These are phyloP conservation scores for Zasmidium citrigriseum DNA, from an alignment of 2,329 filamentous ascomycete genomes.

Conservation along the genomic window DNA sequence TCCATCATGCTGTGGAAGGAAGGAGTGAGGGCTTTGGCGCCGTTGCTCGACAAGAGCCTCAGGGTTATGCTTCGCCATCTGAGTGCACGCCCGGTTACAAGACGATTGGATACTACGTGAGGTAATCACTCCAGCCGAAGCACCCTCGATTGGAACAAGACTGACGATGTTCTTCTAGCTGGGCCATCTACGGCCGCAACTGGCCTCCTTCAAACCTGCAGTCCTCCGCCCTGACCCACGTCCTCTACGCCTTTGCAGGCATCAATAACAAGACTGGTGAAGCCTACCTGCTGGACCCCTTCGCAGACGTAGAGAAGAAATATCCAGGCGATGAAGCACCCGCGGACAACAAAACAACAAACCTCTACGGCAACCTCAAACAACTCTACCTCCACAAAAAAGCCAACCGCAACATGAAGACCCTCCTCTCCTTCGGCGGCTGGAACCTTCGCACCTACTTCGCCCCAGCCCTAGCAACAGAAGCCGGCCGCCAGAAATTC, in stretches of 20 bases:
- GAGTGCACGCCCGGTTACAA: too few species aligned
- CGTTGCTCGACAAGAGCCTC: slow-evolving; percentile 1
- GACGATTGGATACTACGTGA: slow-evolving; percentile 72
- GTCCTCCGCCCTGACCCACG: slow-evolving; percentile 76
- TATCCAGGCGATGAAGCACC: slow-evolving; percentile 58
- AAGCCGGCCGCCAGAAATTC: slow-evolving; percentile 64
- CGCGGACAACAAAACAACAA: slow-evolving; percentile 50
- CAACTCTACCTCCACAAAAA: slow-evolving; percentile 76
- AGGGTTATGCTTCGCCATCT: too few species aligned
- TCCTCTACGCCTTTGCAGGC: slow-evolving; percentile 90
- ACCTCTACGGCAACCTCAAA: slow-evolving; percentile 70
- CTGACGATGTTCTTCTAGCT: slow-evolving; percentile 19
- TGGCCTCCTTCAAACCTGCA: slow-evolving; percentile 80
- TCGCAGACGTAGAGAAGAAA: slow-evolving; percentile 67
- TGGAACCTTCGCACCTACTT: slow-evolving; percentile 81
- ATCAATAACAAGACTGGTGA: slow-evolving; percentile 75
- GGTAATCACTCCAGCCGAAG: slow-evolving; percentile 45
- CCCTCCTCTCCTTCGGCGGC: slow-evolving; percentile 80
- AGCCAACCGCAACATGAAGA: slow-evolving; percentile 71
- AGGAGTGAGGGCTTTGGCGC: background rate
- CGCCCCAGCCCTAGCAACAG: slow-evolving; percentile 63
- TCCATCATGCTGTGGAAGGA: slow-evolving; percentile 11
- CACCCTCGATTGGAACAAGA: background rate
- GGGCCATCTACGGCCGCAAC: slow-evolving; percentile 68
- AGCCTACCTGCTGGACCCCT: slow-evolving; percentile 69